These are phyloP conservation scores for Elsinoe australis DNA, from an alignment of 2,329 filamentous ascomycete species.

Conservation along the genomic window DNA sequence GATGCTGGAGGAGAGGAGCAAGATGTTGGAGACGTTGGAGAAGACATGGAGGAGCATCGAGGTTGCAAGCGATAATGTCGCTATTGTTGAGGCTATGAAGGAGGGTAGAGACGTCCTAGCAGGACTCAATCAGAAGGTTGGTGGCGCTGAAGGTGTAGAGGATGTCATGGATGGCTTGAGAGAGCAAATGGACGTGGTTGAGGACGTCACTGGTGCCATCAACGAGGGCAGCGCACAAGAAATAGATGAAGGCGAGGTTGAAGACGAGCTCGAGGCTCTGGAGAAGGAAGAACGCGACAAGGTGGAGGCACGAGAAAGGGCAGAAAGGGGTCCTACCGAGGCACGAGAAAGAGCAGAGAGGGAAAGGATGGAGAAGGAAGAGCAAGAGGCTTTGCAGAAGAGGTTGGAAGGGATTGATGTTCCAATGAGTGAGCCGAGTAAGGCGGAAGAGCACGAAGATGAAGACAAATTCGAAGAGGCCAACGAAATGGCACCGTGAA, in stretches of 20 bases:
- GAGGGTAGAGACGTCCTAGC: slow-evolving; percentile 65
- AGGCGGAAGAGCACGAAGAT: slow-evolving; percentile 17
- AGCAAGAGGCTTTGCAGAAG: slow-evolving; percentile 28
- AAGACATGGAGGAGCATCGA: slow-evolving; percentile 76
- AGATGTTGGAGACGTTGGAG: slow-evolving; percentile 73
- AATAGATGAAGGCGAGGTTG: slow-evolving; percentile 75
- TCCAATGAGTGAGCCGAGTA: slow-evolving; percentile 41
- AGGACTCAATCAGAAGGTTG: slow-evolving; percentile 66
- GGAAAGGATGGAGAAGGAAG: slow-evolving; percentile 33
- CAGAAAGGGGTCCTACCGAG: slow-evolving; percentile 55
- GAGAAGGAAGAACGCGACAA: slow-evolving; percentile 45
- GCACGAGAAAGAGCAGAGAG: slow-evolving; percentile 65
- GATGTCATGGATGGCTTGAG: slow-evolving; percentile 65
- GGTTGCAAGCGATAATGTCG: slow-evolving; percentile 75
- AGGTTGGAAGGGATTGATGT: slow-evolving; percentile 28
- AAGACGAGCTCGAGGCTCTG: slow-evolving; percentile 76
- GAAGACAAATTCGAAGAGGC: slow-evolving; percentile 14
- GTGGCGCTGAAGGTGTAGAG: slow-evolving; percentile 68
- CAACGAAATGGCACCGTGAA: slow-evolving; percentile 11
- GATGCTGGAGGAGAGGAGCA: slow-evolving; percentile 62
- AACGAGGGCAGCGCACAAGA: slow-evolving; percentile 47
- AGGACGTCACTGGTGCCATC: slow-evolving; percentile 74
- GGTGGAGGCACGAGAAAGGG: slow-evolving; percentile 63
- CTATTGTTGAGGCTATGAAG: slow-evolving; percentile 76
- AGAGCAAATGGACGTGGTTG: slow-evolving; percentile 70